A percentile compares a stretch with the other conserved stretches of the same genome.
Evolutionary conservation across 2,329 filamentous ascomycete species (phyloP).

Genomic region (Aspergillus chevalieri): DNA sequence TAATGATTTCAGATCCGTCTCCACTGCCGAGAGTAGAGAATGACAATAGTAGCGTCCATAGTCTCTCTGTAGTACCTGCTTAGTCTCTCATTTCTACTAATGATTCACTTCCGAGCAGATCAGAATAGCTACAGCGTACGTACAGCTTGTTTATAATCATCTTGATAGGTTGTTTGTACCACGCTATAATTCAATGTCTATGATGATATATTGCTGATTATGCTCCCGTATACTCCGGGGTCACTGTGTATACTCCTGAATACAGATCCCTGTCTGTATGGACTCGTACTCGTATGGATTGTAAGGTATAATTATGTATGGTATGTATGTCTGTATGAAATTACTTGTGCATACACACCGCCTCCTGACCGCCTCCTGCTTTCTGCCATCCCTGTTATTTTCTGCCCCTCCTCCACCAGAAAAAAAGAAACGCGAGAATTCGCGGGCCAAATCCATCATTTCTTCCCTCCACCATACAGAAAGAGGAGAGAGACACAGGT

Average conservation of each 20-base stretch:
- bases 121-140: constrained; percentile 2
- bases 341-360: neutral
- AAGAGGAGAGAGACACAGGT: neutral
- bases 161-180: too few species aligned
- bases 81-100: constrained; percentile 11
- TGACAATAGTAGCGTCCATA: neutral
- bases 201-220: too few species aligned
- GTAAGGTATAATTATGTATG: too few species aligned
- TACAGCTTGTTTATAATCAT: constrained; percentile 1
- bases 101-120: constrained; percentile 13
- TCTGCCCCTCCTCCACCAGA: constrained; percentile 10
- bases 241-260: too few species aligned
- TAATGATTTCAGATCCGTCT: neutral
- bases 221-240: too few species aligned
- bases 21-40: too few species aligned
- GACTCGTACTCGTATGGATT: too few species aligned
- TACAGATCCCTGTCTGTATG: neutral
- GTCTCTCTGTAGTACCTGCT: neutral
- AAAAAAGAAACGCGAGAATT: constrained; percentile 10
- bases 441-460: neutral
- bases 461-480: too few species aligned
- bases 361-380: constrained; percentile 13
- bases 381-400: constrained; percentile 3
- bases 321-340: neutral
- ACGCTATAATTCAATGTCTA: too few species aligned